Evolutionary conservation across 2,329 filamentous ascomycete genomes (phyloP).

Genomic region (Incumbomyces delicatus): DNA sequence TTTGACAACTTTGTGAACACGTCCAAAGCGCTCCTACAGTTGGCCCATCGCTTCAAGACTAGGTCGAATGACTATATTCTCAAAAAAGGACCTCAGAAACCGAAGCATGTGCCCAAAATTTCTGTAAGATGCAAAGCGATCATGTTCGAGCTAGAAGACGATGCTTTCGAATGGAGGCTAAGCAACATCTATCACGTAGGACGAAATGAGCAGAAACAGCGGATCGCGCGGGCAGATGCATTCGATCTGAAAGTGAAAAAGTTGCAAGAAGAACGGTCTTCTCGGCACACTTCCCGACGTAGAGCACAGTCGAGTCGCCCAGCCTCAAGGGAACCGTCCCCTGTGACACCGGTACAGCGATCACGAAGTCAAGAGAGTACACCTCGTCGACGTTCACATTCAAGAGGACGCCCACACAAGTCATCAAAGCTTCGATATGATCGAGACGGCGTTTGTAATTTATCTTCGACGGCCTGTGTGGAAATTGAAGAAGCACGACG

Average conservation of each 20-base stretch:
- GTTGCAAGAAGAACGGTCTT: conserved; percentile 57
- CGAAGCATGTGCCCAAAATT: conserved; percentile 77
- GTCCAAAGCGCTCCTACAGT: conserved; percentile 74
- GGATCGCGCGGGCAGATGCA: conserved; percentile 79
- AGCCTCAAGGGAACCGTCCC: conserved; percentile 26
- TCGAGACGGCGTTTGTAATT: conserved; percentile 61
- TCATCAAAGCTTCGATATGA: conserved; percentile 53
- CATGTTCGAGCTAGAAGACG: conserved; percentile 88
- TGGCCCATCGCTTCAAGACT: conserved; percentile 87
- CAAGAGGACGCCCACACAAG: conserved; percentile 28
- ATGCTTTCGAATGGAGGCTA: conserved; percentile 94
- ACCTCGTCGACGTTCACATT: conserved; percentile 32
- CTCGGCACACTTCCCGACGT: conserved; percentile 40
- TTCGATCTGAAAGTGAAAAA: conserved; percentile 81
- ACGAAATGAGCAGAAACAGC: conserved; percentile 78
- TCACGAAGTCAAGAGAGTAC: conserved; percentile 46
- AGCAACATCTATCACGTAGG: conserved; percentile 89
- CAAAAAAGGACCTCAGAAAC: conserved; percentile 72
- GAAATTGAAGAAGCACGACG: conserved; percentile 66
- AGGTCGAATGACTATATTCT: conserved; percentile 81
- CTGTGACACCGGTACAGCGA: conserved; percentile 26
- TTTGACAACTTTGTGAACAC: conserved; percentile 91
- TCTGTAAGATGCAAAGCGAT: conserved; percentile 73
- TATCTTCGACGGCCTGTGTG: conserved; percentile 64
- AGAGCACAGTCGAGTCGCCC: conserved; percentile 44